phyloP scores from a whole-genome alignment of 352 stramenopile species.

The Phytophthora melonis region DNA sequence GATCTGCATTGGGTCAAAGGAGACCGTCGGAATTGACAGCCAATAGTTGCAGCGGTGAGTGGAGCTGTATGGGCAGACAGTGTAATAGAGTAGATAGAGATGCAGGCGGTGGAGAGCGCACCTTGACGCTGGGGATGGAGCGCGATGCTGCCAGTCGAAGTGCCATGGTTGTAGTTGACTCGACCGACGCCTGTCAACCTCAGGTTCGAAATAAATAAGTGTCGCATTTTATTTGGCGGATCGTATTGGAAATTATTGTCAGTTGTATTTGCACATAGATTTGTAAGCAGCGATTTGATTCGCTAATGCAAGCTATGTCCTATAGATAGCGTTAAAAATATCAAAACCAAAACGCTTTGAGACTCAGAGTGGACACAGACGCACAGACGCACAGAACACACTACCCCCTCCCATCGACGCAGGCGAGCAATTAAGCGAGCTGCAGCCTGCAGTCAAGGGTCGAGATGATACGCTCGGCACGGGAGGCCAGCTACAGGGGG shows the following conservation, averaged over 20 bases:
- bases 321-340: not conserved
- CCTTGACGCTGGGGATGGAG: not conserved
- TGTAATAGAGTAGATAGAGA: not conserved
- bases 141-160: not conserved
- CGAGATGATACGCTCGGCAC: too few relatives aligned
- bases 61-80: too few relatives aligned
- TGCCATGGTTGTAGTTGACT: not conserved
- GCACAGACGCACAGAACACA: too few relatives aligned
- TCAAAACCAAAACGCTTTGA: too few relatives aligned
- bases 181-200: too few relatives aligned
- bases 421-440: too few relatives aligned
- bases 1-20: not conserved
- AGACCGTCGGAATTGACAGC: too few relatives aligned
- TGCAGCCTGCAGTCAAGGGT: too few relatives aligned
- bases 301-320: not conserved
- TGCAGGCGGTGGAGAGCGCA: not conserved
- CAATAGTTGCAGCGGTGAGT: not conserved
- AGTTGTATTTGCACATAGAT: not conserved
- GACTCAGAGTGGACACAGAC: too few relatives aligned
- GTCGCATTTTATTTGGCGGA: not conserved
- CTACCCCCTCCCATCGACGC: too few relatives aligned
- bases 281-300: too few relatives aligned
- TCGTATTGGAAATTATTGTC: not conserved
- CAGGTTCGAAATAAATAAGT: not conserved
- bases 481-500: too few relatives aligned